Conservation (phyloP, 148 eudicot species). For the Vaccinium myrtillus region DNA sequence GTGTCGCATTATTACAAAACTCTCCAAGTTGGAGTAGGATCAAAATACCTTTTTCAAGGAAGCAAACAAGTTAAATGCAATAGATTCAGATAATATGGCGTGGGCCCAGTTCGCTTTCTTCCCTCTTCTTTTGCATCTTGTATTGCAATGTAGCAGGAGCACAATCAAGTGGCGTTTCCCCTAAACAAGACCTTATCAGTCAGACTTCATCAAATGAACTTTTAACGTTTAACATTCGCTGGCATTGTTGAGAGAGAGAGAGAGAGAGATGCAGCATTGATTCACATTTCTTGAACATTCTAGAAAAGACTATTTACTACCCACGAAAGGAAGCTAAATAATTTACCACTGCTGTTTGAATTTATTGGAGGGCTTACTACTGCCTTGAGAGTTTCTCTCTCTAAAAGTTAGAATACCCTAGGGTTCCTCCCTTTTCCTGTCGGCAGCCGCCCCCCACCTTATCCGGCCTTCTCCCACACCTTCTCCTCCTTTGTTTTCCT, state of each 20-base stretch:
- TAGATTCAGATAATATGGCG: background rate
- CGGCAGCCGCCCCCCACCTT: too few species aligned
- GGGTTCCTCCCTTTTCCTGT: too few species aligned
- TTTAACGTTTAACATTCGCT: background rate
- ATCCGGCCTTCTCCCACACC: too few species aligned
- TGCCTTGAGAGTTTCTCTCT: too few species aligned
- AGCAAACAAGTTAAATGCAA: background rate
- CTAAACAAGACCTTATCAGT: constrained; percentile 27
- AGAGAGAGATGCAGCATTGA: background rate
- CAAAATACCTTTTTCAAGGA: background rate
- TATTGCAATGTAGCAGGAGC: constrained; percentile 68
- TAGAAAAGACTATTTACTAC: background rate
- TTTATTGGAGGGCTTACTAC: too few species aligned
- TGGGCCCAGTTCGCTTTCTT: constrained; percentile 25
- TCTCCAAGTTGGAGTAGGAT: background rate
- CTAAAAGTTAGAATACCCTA: too few species aligned
- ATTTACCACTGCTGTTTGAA: too few species aligned
- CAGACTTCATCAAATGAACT: background rate
- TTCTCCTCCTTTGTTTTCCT: too few species aligned
- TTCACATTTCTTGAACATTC: background rate
- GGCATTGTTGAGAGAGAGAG: background rate
- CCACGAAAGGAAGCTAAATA: background rate
- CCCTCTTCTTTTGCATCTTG: constrained; percentile 62
- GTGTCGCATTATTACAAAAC: constrained; percentile 7
- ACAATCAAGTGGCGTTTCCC: constrained; percentile 72